Percentiles rank a stretch among this genome's conserved stretches.
Conservation (phyloP, 2,329 filamentous ascomycete genomes). For the Aspergillus intermedius region DNA sequence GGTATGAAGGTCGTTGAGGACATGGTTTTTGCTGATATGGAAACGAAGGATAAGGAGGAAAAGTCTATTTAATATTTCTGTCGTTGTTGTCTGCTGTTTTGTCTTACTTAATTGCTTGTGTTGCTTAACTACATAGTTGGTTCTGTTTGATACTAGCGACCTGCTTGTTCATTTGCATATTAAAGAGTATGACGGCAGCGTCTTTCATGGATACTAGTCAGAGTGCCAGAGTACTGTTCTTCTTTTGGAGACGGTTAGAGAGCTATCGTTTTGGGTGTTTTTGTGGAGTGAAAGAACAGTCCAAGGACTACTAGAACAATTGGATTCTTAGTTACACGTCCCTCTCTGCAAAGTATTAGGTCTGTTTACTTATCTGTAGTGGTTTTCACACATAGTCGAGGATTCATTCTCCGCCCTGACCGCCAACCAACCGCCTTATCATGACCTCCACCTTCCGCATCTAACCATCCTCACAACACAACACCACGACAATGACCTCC, state of each 20-base stretch:
- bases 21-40: slow-evolving; percentile 42
- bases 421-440: background rate
- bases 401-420: background rate
- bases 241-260: background rate
- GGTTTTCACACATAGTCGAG: no score
- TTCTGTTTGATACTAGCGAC: background rate
- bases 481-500: slow-evolving; percentile 23
- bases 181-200: background rate
- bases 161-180: background rate
- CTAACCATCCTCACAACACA: background rate
- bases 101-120: background rate
- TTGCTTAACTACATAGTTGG: background rate
- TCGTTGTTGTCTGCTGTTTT: background rate
- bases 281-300: no score
- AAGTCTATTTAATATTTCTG: background rate
- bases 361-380: no score
- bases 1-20: slow-evolving; percentile 45
- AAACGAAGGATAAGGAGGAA: slow-evolving; percentile 13
- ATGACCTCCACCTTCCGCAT: background rate
- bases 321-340: no score
- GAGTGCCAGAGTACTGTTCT: background rate
- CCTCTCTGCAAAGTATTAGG: no score
- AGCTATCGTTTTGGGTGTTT: background rate
- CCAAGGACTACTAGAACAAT: no score
- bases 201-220: background rate